Conservation (phyloP, 805 yeast species). For the Komagataella pseudopastoris region DNA sequence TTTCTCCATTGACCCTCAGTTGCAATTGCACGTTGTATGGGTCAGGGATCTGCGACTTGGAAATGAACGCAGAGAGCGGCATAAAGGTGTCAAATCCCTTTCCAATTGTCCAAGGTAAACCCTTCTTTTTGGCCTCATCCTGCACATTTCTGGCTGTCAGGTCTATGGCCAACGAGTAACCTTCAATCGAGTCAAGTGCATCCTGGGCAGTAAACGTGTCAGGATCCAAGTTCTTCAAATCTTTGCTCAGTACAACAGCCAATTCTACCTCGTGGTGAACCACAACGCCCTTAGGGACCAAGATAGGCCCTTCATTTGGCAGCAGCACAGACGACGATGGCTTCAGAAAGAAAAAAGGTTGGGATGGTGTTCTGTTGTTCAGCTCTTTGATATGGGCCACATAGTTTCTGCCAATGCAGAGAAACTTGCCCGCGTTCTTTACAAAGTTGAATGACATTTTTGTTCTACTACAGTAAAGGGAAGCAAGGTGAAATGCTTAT, state of each 20-base stretch:
- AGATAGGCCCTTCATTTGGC: constrained; percentile 60
- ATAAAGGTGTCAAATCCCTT: constrained; percentile 95
- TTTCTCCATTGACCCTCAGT: constrained; percentile 57
- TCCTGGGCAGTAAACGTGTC: constrained; percentile 43
- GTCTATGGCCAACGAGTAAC: constrained; percentile 84
- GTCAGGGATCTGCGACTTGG: constrained; percentile 50
- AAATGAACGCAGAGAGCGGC: constrained; percentile 69
- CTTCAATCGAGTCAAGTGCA: constrained; percentile 68
- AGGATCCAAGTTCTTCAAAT: constrained; percentile 47
- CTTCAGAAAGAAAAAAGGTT: constrained; percentile 87
- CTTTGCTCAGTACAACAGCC: constrained; percentile 61
- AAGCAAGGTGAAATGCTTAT: background rate
- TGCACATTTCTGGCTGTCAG: constrained; percentile 95
- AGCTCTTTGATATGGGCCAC: constrained; percentile 93
- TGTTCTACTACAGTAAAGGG: background rate
- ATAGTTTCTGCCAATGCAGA: constrained; percentile 94
- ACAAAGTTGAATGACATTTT: constrained; percentile 38
- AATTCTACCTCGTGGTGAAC: constrained; percentile 92
- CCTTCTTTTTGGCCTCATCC: constrained; percentile 85
- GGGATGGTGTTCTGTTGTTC: constrained; percentile 66
- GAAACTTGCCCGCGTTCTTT: constrained; percentile 57
- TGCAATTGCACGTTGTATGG: constrained; percentile 58
- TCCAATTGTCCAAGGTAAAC: constrained; percentile 93
- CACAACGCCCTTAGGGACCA: constrained; percentile 66
- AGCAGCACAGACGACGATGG: constrained; percentile 70